These are phyloP conservation scores for Penicillium occitanis DNA, from an alignment of 2,329 filamentous ascomycete genomes.

Conservation along the genomic window DNA sequence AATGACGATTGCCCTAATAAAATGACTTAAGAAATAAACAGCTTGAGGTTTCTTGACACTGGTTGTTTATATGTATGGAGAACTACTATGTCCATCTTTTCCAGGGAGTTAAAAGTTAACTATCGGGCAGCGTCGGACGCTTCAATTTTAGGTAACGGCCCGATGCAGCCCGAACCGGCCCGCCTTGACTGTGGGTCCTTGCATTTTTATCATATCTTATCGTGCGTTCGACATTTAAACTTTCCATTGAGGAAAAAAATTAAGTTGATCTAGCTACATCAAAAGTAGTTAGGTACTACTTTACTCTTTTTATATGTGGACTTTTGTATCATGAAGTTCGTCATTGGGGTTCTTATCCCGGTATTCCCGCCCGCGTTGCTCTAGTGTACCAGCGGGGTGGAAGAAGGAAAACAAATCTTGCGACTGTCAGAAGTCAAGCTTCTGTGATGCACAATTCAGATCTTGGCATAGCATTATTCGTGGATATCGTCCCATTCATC, in stretches of 20 bases:
- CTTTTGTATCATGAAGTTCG: not conserved
- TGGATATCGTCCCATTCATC: not conserved
- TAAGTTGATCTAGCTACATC: not conserved
- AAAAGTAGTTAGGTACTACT: not conserved
- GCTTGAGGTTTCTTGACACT: not conserved
- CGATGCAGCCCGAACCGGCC: not conserved
- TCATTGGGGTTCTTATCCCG: not conserved
- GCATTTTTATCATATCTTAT: not conserved
- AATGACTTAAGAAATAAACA: not conserved
- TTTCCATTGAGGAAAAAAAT: not conserved
- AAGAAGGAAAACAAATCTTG: not conserved
- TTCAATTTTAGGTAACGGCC: not conserved
- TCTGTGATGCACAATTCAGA: not conserved
- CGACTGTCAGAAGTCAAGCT: not conserved
- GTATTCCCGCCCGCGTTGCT: not conserved
- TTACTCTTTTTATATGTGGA: not conserved
- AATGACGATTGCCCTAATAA: not conserved
- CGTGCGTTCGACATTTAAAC: not conserved
- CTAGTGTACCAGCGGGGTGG: not conserved
- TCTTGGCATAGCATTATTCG: not conserved
- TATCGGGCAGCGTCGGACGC: not conserved
- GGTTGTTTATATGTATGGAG: not conserved
- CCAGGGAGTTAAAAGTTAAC: not conserved
- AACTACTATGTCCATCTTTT: not conserved
- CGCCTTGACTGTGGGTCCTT: not conserved